phyloP scores from a whole-genome alignment of 2,329 filamentous ascomycete species.

The Penicillium sp. region DNA sequence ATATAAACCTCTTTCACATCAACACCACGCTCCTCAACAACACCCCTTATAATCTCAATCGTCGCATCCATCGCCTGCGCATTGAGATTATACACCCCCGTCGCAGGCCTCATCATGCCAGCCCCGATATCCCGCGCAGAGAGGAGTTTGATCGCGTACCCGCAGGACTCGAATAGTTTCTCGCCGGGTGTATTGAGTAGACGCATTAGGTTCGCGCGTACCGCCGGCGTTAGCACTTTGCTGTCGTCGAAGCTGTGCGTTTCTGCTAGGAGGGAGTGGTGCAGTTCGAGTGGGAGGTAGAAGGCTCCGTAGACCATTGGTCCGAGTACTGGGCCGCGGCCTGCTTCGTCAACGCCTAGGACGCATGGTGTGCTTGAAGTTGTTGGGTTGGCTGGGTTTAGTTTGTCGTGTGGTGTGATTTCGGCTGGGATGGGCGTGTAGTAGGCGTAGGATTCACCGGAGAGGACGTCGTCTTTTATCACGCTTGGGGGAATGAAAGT shows the following conservation, averaged over 20 bases:
- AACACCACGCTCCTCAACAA: conserved; percentile 72
- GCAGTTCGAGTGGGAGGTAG: conserved; percentile 68
- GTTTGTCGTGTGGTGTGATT: conserved; percentile 55
- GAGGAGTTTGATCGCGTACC: conserved; percentile 81
- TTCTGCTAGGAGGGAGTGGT: conserved; percentile 74
- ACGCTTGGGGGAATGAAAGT: conserved; percentile 73
- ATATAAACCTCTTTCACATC: conserved; percentile 90
- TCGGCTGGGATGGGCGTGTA: conserved; percentile 69
- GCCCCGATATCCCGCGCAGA: conserved; percentile 83
- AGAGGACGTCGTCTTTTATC: conserved; percentile 59
- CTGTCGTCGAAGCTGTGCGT: conserved; percentile 92
- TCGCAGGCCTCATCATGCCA: conserved; percentile 68
- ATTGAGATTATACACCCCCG: conserved; percentile 81
- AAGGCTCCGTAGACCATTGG: conserved; percentile 73
- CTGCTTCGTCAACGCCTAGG: conserved; percentile 91
- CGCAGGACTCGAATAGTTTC: conserved; percentile 67
- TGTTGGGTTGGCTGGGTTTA: conserved; percentile 32
- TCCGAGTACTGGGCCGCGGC: conserved; percentile 87
- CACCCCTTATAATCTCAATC: conserved; percentile 75
- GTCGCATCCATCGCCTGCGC: conserved; percentile 95
- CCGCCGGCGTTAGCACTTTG: conserved; percentile 82
- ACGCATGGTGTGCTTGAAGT: conserved; percentile 65
- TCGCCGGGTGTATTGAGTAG: conserved; percentile 69
- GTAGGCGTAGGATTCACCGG: conserved; percentile 71
- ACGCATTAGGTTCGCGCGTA: conserved; percentile 73